These are phyloP conservation scores for Ramaria rubella DNA, from an alignment of 768 basidiomycete genomes.

Conservation along the genomic window DNA sequence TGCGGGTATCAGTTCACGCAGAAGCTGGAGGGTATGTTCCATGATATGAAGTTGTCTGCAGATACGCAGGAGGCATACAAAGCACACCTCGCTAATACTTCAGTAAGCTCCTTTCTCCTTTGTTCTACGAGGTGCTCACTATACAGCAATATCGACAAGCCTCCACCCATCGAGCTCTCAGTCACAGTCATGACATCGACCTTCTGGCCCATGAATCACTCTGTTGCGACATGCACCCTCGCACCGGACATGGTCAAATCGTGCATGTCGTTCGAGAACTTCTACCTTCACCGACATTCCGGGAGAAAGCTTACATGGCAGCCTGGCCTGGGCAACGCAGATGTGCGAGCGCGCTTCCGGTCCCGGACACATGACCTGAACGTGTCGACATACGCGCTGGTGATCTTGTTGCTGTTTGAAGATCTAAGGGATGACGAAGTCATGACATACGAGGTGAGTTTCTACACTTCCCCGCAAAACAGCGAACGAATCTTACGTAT, in stretches of 20 bases:
- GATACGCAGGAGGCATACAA: conserved; percentile 79
- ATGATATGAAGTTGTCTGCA: conserved; percentile 84
- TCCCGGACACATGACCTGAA: conserved; percentile 80
- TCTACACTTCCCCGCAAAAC: too few species aligned
- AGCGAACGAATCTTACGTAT: neutral
- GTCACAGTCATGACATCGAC: conserved; percentile 95
- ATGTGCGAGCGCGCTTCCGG: conserved; percentile 80
- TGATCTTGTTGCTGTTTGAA: conserved; percentile 86
- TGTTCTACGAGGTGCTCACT: neutral
- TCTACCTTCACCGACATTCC: conserved; percentile 83
- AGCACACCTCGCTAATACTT: conserved; percentile 44
- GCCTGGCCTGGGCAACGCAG: conserved; percentile 81
- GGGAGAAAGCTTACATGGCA: conserved; percentile 93
- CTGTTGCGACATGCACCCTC: conserved; percentile 55
- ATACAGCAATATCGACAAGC: conserved; percentile 32
- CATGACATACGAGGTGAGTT: conserved; percentile 69
- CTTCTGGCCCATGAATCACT: conserved; percentile 85
- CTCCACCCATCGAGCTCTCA: conserved; percentile 69
- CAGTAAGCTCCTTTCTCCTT: conserved; percentile 44
- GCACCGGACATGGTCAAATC: conserved; percentile 57
- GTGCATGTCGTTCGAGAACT: conserved; percentile 76
- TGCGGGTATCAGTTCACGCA: conserved; percentile 96
- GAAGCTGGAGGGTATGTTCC: conserved; percentile 98
- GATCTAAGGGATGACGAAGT: conserved; percentile 57
- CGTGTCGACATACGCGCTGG: conserved; percentile 81